Base-by-base conservation (phyloP, 768 basidiomycete species). In the Termitomyces sp. region DNA sequence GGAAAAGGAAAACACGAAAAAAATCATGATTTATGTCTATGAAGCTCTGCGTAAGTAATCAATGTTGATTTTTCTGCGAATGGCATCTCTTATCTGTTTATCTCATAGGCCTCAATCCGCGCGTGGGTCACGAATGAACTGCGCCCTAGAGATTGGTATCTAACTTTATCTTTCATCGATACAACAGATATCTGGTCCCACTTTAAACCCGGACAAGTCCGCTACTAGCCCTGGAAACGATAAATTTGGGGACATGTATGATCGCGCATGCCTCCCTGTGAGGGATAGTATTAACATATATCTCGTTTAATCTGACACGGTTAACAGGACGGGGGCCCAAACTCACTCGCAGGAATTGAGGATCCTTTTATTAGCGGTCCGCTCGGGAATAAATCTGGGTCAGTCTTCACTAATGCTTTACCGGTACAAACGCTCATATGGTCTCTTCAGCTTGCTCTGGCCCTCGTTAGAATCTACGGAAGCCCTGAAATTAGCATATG, bases 41-140 rank as follows among this genome's bases (percentile, higher is more conserved):
- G 76, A 78, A 58, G 83, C 82, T 13, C 69, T 86, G 48, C 66
- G 79, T 77, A 60, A 64, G 76, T 75, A n/a, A 13, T n/a, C 4
- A 37, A 22, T 37, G 27, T 46, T 39, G 39, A 39, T 39, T 27
- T 44, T 9, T 20, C n/a, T 54, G 15, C 8, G n/a, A 22, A 34
- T 18, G 31, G n/a, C 46, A 4, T 34, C 20, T 42, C 41, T 58
- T 6, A 34, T 42, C 1, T 4, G 41, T 37, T 22, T 55, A 39
- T 30, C 41, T 41, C 47, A 55, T 60, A 74, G 73, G 71, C 30
- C 57, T 69, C 42, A 66, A 75, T 37, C 71, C 77, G 54, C 66
- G 72, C 64, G 75, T 76, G 54, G 55, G 64, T 57, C 27, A 34
- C 2, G 48, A 47, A 50, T 20, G 6, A 48, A 16, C 22, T n/a